Base-by-base conservation (phyloP, 2,329 filamentous ascomycete genomes). In the Cercospora zeina region DNA sequence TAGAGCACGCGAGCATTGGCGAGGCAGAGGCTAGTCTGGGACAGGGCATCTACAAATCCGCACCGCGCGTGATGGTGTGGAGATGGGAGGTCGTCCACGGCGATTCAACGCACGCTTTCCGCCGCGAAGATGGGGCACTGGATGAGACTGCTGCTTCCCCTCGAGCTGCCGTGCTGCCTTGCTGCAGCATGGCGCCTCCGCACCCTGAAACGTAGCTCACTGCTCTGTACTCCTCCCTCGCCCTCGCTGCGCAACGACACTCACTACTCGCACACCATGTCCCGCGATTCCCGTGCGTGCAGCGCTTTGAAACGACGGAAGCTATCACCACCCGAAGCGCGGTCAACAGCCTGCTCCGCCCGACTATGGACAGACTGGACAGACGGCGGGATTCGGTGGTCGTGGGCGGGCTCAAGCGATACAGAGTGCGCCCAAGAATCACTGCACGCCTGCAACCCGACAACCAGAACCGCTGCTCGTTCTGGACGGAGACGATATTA, bases 141-240 rank as follows among this genome's bases (percentile, higher is more conserved):
- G 8, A 13, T 45, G 39, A 21, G 16, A 21, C 42, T 27, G 21
- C 14, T 19, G 24, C 42, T 49, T 27, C 21, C 42, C 42, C 42
- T 49, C 42, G 42, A 49, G 42, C 21, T 49, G 42, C 42, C 31
- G 3, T 27, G 24, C n/a, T 19, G 31, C 54, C 21, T 14, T 13
- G 42, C 37, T 45, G 21, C 34, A 30, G 24, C 6, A 27, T 27
- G 24, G 24, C 21, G 39, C 39, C 39, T 45, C 39, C 39, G 19
- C 30, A 21, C 33, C 31, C 51, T 56, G 54, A 56, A 56, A 56
- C 54, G 39, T 56, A 56, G 54, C 36, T 31, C 34, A 56, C n/a
- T n/a, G n/a, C n/a, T n/a, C n/a, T 27, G 24, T 27, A 27, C 3
- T 34, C 31, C 31, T 2, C 21, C 21, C 21, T 49, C 42, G 5